Evolutionary conservation across 768 basidiomycete species (phyloP).

Genomic region (Boletus rubroflammeus): DNA sequence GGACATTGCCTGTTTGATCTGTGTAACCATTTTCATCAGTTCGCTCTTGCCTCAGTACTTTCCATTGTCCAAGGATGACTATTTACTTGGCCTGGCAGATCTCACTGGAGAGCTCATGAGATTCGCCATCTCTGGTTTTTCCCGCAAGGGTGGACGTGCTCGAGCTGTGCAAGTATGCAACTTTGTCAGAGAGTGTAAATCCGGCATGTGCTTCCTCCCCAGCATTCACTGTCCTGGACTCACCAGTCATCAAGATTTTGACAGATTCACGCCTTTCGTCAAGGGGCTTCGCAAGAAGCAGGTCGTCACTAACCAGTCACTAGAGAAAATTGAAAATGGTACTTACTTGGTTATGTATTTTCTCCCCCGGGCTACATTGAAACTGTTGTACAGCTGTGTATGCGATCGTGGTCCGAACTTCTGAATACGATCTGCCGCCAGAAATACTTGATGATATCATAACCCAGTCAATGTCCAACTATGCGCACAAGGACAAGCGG

Average conservation of each 20-base stretch:
- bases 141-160: conserved; percentile 58
- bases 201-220: conserved; percentile 43
- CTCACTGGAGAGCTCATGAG: conserved; percentile 97
- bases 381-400: conserved; percentile 53
- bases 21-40: conserved; percentile 3
- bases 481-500: conserved; percentile 18
- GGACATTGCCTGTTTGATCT: conserved; percentile 1
- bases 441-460: conserved; percentile 72
- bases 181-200: conserved; percentile 72
- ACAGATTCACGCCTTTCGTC: conserved; percentile 66
- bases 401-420: conserved; percentile 65
- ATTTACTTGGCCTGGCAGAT: conserved; percentile 89
- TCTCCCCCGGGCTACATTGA: conserved; percentile 2
- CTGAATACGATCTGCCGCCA: conserved; percentile 67
- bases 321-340: conserved; percentile 96
- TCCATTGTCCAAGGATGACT: conserved; percentile 74
- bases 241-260: conserved; percentile 56
- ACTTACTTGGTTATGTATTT: neutral
- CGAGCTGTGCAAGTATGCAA: conserved; percentile 61
- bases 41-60: conserved; percentile 55
- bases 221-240: neutral
- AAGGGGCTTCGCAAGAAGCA: conserved; percentile 85
- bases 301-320: conserved; percentile 75
- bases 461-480: conserved; percentile 42
- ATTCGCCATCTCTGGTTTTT: conserved; percentile 81